Conservation (phyloP, 257 asterid genomes). For the Vinca minor region DNA sequence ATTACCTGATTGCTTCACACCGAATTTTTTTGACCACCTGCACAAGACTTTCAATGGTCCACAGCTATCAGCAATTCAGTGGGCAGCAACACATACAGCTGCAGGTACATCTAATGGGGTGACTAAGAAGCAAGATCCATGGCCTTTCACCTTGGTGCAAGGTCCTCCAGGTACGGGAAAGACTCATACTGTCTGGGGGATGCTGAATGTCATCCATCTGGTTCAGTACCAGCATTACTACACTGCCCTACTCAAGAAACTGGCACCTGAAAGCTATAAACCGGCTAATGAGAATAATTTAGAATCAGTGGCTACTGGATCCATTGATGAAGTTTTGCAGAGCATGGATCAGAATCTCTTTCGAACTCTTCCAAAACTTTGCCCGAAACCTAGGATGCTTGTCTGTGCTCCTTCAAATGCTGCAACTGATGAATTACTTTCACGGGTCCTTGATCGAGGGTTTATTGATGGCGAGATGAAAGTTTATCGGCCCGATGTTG, state of each 20-base stretch:
- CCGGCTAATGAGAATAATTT: slow-evolving; percentile 61
- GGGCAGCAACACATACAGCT: slow-evolving; percentile 98
- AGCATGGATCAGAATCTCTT: slow-evolving; percentile 97
- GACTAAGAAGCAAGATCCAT: slow-evolving; percentile 87
- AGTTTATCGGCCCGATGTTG: slow-evolving; percentile 92
- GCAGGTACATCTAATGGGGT: slow-evolving; percentile 82
- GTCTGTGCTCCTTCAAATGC: slow-evolving; percentile 99
- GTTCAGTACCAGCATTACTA: slow-evolving; percentile 99
- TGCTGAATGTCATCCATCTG: slow-evolving; percentile 96
- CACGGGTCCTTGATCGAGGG: slow-evolving; percentile 98
- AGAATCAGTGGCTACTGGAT: slow-evolving; percentile 67
- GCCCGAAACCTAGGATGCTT: slow-evolving; percentile 99
- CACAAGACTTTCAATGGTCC: slow-evolving; percentile 79
- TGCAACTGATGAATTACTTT: slow-evolving; percentile 91
- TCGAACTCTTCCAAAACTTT: slow-evolving; percentile 92
- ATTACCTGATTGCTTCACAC: slow-evolving; percentile 97
- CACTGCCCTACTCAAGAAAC: slow-evolving; percentile 87
- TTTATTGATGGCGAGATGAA: slow-evolving; percentile 99
- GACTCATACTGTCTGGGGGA: slow-evolving; percentile 99
- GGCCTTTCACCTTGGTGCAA: slow-evolving; percentile 98
- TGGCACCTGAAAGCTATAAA: slow-evolving; percentile 98
- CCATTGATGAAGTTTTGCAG: slow-evolving; percentile 96
- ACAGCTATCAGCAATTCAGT: slow-evolving; percentile 88
- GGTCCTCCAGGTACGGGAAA: slow-evolving; percentile 99
- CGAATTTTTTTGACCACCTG: slow-evolving; percentile 71